Base-by-base conservation (phyloP, 371 early-diverging fungal species). In the Saksenaea vasiformis region DNA sequence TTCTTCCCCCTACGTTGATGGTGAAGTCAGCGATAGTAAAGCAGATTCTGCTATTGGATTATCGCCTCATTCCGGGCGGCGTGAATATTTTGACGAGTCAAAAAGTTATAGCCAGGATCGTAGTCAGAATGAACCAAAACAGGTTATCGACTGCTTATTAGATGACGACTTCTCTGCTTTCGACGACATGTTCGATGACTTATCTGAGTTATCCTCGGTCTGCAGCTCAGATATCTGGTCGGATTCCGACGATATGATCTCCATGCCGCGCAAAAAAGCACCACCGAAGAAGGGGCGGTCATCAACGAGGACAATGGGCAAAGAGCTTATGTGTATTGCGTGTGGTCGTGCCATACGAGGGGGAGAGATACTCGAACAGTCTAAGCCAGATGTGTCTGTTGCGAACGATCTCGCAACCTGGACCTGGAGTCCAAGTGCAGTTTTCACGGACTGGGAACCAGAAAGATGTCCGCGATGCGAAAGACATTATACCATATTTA, bases 281-380 rank as follows among this genome's bases (percentile, higher is more conserved):
- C 11, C 72, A 5, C 81, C 83, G 68, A 82, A 73, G 38, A 82
- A 67, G 19, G 77, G 68, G 35, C 82, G 84, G 28, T 85, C 62
- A 19, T 87, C 86, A 60, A 88, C 76, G 13, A 85, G 75, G 80
- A 85, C 80, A 24, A 78, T 55, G 28, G 86, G 44, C 79, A 72
- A 82, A 73, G 85, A 47, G 77, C 61, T 73, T 53, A n/a, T 54
- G 0, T 80, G 81, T 55, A 64, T 76, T 51, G 78, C 73, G 19
- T 80, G 81, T 56, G 35, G 53, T 5, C 65, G 71, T 11, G 73
- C 71, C n/a, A 43, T 80, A 19, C 57, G 62, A 24, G 66, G 61
- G 35, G 65, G 72, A 22, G 71, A 76, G 51, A 60, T 76, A 11
- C 61, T 76, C 15, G 73, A 76, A 35, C 72, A 70, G n/a, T 56